phyloP scores from a whole-genome alignment of 352 stramenopile species.

The Globisporangium sylvaticum region DNA sequence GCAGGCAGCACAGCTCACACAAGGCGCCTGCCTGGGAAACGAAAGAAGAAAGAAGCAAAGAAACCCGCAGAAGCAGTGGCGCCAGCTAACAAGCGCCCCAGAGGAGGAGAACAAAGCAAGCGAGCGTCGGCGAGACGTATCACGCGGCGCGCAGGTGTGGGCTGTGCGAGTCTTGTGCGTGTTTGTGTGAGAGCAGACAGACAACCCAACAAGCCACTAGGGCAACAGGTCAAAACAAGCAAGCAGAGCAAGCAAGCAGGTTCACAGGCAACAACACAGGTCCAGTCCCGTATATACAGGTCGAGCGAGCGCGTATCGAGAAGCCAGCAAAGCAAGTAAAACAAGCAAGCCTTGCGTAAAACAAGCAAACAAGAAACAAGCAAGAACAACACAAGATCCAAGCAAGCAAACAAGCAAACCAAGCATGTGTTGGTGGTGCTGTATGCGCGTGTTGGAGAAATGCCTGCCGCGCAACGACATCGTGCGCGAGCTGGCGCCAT shows the following conservation, averaged over 20 bases:
- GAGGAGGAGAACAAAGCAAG: background rate
- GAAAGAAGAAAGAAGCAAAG: constrained; percentile 12
- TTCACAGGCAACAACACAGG: background rate
- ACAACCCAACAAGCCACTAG: background rate
- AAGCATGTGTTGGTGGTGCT: constrained; percentile 86
- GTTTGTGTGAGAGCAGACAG: background rate
- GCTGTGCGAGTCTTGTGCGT: background rate
- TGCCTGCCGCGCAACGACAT: constrained; percentile 86
- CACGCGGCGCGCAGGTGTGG: background rate
- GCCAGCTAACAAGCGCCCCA: background rate
- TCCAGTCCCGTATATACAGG: background rate
- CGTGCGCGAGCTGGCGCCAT: constrained; percentile 79
- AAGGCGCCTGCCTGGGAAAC: constrained; percentile 1
- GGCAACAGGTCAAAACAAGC: background rate
- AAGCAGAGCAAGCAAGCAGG: background rate
- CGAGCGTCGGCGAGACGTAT: background rate
- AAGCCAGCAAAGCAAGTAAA: background rate
- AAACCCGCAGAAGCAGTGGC: constrained; percentile 3
- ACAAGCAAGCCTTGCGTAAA: no score
- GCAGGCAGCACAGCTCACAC: no score
- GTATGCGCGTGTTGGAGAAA: constrained; percentile 84
- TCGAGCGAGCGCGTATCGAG: background rate
- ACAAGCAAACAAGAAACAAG: background rate
- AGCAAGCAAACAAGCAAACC: background rate
- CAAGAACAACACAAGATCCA: background rate